Evolutionary conservation across 495 filamentous ascomycete species (phyloP).

Genomic region (Parachaetomium inaequale): DNA sequence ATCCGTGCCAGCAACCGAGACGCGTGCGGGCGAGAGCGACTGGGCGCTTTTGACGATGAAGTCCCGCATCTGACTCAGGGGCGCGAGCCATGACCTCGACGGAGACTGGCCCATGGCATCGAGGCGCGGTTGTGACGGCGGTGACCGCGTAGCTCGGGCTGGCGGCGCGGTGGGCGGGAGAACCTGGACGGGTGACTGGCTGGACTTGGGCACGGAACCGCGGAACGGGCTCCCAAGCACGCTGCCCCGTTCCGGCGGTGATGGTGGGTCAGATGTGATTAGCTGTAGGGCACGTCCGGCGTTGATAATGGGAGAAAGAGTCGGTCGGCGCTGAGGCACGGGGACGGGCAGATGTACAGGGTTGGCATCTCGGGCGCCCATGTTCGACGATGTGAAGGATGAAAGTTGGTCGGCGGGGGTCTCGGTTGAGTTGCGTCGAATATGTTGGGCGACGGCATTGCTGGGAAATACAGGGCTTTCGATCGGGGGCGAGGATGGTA

Average conservation of each 20-base stretch:
- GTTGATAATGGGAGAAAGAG: constrained; percentile 51
- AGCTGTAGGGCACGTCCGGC: constrained; percentile 49
- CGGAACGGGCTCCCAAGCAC: constrained; percentile 52
- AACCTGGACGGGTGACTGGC: constrained; percentile 28
- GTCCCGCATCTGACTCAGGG: constrained; percentile 27
- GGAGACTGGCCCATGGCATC: background rate
- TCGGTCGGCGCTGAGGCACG: constrained; percentile 33
- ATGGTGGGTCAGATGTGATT: constrained; percentile 50
- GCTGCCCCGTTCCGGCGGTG: constrained; percentile 42
- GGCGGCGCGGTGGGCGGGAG: background rate
- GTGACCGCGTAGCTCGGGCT: constrained; percentile 7
- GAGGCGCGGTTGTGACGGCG: background rate
- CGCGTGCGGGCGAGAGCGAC: constrained; percentile 26
- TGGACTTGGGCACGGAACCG: constrained; percentile 36
- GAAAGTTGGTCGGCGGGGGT: constrained; percentile 30
- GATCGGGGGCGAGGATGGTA: constrained; percentile 36
- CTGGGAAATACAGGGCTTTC: constrained; percentile 3
- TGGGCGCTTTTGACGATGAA: constrained; percentile 29
- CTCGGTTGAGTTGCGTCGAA: constrained; percentile 29
- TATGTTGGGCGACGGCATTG: constrained; percentile 14
- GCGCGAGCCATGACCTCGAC: constrained; percentile 27
- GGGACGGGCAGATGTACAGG: constrained; percentile 22
- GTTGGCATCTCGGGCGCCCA: constrained; percentile 12
- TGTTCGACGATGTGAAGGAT: constrained; percentile 16
- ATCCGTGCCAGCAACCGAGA: constrained; percentile 16